These are phyloP conservation scores for Ophiostoma pallidulum DNA, from an alignment of 2,329 filamentous ascomycete species.

Conservation along the genomic window DNA sequence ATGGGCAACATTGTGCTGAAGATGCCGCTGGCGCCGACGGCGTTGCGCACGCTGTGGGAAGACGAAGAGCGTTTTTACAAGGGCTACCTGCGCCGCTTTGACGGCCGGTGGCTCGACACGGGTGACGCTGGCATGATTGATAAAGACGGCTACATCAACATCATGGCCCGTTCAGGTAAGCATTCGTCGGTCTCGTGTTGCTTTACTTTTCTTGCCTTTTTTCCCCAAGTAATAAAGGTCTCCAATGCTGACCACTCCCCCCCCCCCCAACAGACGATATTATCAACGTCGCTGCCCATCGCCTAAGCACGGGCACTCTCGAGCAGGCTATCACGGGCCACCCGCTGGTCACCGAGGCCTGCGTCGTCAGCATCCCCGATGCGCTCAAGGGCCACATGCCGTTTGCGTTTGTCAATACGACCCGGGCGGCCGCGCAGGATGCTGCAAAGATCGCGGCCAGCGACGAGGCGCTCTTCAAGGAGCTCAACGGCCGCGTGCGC, in stretches of 20 bases:
- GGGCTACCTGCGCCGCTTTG: constrained; percentile 74
- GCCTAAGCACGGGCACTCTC: constrained; percentile 79
- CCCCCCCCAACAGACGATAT: constrained; percentile 57
- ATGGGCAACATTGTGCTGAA: constrained; percentile 91
- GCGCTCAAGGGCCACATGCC: constrained; percentile 81
- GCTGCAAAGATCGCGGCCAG: background rate
- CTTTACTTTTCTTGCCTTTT: too few species aligned
- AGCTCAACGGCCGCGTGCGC: constrained; percentile 65
- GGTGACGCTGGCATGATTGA: constrained; percentile 87
- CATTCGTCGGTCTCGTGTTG: too few species aligned
- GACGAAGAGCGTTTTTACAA: constrained; percentile 81
- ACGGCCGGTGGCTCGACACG: constrained; percentile 78
- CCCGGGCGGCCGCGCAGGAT: constrained; percentile 17
- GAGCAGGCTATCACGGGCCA: constrained; percentile 86
- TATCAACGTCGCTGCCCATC: constrained; percentile 90
- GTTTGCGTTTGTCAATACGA: constrained; percentile 74
- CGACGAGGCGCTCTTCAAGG: constrained; percentile 32
- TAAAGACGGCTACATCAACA: constrained; percentile 55
- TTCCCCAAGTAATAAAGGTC: too few species aligned
- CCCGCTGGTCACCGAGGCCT: constrained; percentile 69
- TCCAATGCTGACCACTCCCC: background rate
- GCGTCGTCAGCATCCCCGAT: constrained; percentile 80
- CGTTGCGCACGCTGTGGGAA: constrained; percentile 75
- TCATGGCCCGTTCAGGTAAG: constrained; percentile 45
- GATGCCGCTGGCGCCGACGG: constrained; percentile 74